Conservation (phyloP, 768 basidiomycete species). For the Lentinula sp. region DNA sequence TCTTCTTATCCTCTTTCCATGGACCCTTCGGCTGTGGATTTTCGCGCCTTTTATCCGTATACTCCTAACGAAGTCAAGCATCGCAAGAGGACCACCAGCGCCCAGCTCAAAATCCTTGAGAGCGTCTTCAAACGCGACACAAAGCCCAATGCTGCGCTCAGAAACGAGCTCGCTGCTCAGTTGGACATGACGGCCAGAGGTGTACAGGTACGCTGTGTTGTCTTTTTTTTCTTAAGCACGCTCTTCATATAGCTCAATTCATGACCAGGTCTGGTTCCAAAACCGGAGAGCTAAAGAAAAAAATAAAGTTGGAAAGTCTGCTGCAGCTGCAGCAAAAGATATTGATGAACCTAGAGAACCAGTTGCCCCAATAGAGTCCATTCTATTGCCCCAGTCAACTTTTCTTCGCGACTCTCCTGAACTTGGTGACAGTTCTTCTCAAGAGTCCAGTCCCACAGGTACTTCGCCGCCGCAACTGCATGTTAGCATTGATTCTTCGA, state of each 20-base stretch:
- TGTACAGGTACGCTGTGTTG: conserved; percentile 68
- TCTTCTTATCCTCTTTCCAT: conserved; percentile 39
- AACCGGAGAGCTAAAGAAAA: conserved; percentile 82
- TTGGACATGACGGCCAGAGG: conserved; percentile 91
- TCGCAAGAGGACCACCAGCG: conserved; percentile 80
- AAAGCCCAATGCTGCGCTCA: conserved; percentile 79
- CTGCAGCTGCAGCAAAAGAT: background rate
- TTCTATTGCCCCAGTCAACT: conserved; percentile 4
- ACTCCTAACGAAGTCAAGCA: conserved; percentile 93
- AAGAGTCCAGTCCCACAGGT: conserved; percentile 20
- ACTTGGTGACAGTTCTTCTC: conserved; percentile 14
- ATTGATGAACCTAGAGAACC: background rate
- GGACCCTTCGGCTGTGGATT: conserved; percentile 70
- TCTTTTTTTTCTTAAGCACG: conserved; percentile 1
- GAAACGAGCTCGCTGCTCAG: conserved; percentile 75
- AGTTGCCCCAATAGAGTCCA: background rate
- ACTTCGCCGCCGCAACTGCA: conserved; percentile 35
- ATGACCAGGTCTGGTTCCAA: conserved; percentile 2
- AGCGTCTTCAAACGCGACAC: conserved; percentile 81
- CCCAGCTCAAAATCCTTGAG: conserved; percentile 88
- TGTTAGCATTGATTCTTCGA: conserved; percentile 26
- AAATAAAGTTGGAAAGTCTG: conserved; percentile 43
- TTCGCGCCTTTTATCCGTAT: conserved; percentile 83
- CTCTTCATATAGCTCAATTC: background rate
- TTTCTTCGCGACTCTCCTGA: conserved; percentile 13